A percentile compares a stretch with the other conserved stretches of the same genome.
Evolutionary conservation across 2,329 filamentous ascomycete species (phyloP).

Genomic region (Penicillium psychrosexuale): DNA sequence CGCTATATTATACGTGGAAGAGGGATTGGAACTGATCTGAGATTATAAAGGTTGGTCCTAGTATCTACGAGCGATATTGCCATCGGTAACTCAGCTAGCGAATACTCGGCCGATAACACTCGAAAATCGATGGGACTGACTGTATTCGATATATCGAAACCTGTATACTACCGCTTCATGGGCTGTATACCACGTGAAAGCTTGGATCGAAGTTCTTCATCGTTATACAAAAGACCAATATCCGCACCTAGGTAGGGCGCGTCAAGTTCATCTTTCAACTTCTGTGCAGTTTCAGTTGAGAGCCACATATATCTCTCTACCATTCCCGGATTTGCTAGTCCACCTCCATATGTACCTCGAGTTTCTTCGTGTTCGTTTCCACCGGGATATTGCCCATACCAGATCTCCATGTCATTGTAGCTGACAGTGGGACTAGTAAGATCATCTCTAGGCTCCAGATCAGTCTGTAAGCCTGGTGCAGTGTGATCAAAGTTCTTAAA

Average conservation of each 20-base stretch:
- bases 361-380: not conserved
- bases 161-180: no score
- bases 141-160: no score
- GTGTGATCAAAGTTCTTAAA: not conserved
- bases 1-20: no score
- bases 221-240: not conserved
- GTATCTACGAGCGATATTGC: no score
- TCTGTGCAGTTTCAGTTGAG: not conserved
- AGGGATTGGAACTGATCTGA: no score
- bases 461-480: conserved; percentile 4
- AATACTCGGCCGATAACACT: no score
- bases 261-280: not conserved
- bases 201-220: not conserved
- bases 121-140: no score
- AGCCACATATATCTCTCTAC: conserved; percentile 14
- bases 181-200: not conserved
- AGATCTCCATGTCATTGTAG: not conserved
- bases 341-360: conserved; percentile 6
- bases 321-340: not conserved
- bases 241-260: not conserved
- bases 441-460: conserved; percentile 11
- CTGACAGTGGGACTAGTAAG: not conserved
- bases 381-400: conserved; percentile 1
- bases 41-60: no score
- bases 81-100: no score